Evolutionary conservation across 768 basidiomycete species (phyloP), one percentile per base, ranked within the genome.

Genomic region (Termitomyces sp.): DNA sequence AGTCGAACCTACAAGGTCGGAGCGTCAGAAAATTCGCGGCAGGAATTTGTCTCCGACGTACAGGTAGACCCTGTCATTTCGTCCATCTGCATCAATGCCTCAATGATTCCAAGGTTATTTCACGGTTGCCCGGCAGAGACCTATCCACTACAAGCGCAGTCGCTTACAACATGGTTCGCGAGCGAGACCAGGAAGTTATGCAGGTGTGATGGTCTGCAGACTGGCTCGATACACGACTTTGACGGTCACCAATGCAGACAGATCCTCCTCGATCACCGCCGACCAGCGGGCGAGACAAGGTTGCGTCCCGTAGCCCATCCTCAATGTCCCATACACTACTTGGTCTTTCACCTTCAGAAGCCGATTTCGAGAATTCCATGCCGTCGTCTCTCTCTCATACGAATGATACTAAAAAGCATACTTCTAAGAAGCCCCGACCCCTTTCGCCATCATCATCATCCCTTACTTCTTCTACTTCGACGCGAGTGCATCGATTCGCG

Each of bases 131-230:
- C 23, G 26, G 23, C 15, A 3, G 23, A 3, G 37, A 38, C 17
- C 23, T 17, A 26, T n/a, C 26, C 11, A 51, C 38, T 28, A n/a
- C 38, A 41, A 30, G 26, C 11, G 11, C 3, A 38, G n/a, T 51
- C 8, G 38, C 26, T 17, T 14, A 41, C 11, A 2, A n/a, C 4
- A 17, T 51, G 50, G n/a, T 51, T 10, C 30, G 26, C 7, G 6
- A 51, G 41, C 49, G 11, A 21, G 21, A 41, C 31, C 43, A 46
- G 35, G 53, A 38, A 43, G 21, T 21, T 12, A 26, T 21, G n/a
- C 54, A 55, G 54, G 54, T 55, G 54, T 55, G 54, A 55, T 48
- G 35, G 30, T 48, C 38, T 41, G 26, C 14, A 28, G 46, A 55
- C 35, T 47, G 37, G 37, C n/a, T 55, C 23, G 38, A 40, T 48